Evolutionary conservation across 1,139 yeast species (phyloP).

Genomic region (Scheffersomyces lignicola): DNA sequence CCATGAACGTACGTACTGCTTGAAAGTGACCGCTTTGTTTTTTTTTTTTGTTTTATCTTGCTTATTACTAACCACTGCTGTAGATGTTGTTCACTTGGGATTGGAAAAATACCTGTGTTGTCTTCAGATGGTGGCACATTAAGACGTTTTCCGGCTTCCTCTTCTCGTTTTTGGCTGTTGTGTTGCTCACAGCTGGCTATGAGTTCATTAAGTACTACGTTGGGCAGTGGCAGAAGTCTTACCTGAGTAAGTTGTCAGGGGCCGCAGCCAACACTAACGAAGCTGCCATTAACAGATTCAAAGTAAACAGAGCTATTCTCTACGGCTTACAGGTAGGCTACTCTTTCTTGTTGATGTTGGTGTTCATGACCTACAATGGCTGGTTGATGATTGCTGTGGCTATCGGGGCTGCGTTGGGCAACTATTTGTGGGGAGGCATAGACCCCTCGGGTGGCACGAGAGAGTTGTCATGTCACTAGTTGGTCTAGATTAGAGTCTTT

Average conservation of each 20-base stretch:
- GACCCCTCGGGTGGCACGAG: conserved; percentile 21
- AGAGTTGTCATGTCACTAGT: conserved; percentile 51
- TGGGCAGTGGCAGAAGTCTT: conserved; percentile 28
- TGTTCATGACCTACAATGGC: conserved; percentile 83
- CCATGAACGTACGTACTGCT: conserved; percentile 49
- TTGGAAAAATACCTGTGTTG: conserved; percentile 68
- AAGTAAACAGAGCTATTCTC: conserved; percentile 38
- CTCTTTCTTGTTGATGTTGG: conserved; percentile 74
- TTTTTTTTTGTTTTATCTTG: too few relatives aligned
- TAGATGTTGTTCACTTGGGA: conserved; percentile 84
- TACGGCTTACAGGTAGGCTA: conserved; percentile 78
- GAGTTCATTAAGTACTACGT: conserved; percentile 52
- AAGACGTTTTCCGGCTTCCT: conserved; percentile 51
- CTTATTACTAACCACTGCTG: conserved; percentile 1
- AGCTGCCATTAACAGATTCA: conserved; percentile 18
- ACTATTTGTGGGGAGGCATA: conserved; percentile 55
- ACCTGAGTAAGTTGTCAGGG: conserved; percentile 16
- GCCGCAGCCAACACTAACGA: conserved; percentile 14
- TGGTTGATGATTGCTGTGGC: conserved; percentile 78
- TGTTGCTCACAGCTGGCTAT: conserved; percentile 54
- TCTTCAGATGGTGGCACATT: conserved; percentile 81
- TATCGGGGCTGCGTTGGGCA: conserved; percentile 67
- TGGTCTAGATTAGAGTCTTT: not conserved
- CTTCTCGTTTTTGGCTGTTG: conserved; percentile 51
- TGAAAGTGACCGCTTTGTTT: too few relatives aligned